Evolutionary conservation across 176 grass and related monocot genomes (phyloP), one percentile per base, ranked within the genome.

Genomic region (Aegilops bicornis): DNA sequence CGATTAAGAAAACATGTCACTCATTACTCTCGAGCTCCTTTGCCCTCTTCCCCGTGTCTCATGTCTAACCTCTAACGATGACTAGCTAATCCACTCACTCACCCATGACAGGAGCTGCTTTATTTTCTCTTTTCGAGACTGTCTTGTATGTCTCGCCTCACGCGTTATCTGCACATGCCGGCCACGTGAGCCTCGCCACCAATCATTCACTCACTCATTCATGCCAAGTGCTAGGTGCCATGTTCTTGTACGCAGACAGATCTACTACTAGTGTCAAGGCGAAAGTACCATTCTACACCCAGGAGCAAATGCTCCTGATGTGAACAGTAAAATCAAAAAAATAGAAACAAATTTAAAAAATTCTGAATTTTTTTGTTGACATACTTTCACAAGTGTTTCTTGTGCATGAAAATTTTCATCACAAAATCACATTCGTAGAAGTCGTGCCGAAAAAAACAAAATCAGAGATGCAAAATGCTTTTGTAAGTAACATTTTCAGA

Each of bases 161-260:
- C 89, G 89, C 76, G 30, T 32, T 87, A 65, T 69, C 16, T 3
- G 76, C 89, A 87, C 81, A 88, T 91, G 69, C 81, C 60, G 81
- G 69, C 77, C 85, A 87, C 68, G 89, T 87, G 89, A 87, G 13
- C 7, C 39, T 74, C 33, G 27, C 20, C 35, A 56, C 80, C 67
- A 47, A 87, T 87, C 56, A 59, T 59, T 9, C 56, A 22, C 7
- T 87, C 48, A 52, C 6, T 52, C 74, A 62, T 79, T 62, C 13
- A 15, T 16, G 64, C 73, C 45, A 70, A 62, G 6, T 83, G 63
- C 47, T 20, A 83, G 45, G 14, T 78, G 72, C 62, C 33, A 40
- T 83, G 10, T 30, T 69, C 39, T 79, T 40, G 7, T 19, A 54
- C 20, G 61, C 63, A 9, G 3, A 54, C 47, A 22, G 20, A 59